A percentile compares a stretch with the other conserved stretches of the same genome.
These are phyloP conservation scores for Auricularia sp. DNA, from an alignment of 768 basidiomycete species.

Conservation along the genomic window DNA sequence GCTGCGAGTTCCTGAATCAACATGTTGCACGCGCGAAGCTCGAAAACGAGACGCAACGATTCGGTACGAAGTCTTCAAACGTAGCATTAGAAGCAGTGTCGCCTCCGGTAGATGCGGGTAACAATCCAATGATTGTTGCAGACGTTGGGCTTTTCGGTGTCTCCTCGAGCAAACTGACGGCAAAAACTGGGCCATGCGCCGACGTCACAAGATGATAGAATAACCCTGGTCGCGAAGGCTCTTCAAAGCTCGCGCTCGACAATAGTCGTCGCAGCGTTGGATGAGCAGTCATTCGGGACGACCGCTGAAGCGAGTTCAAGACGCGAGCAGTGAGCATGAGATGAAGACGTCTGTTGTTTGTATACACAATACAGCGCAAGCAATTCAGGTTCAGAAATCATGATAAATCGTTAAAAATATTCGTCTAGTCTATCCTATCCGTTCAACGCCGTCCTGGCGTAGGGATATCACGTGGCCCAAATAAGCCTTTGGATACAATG, in stretches of 20 bases:
- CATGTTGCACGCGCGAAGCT: neutral
- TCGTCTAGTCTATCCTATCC: neutral
- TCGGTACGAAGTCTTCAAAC: constrained; percentile 62
- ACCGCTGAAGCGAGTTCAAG: neutral
- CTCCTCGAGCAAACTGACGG: constrained; percentile 49
- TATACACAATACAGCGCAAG: neutral
- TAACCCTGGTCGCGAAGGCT: constrained; percentile 53
- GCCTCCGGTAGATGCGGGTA: constrained; percentile 38
- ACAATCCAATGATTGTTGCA: constrained; percentile 53
- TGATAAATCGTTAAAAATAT: neutral
- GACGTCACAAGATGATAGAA: constrained; percentile 57
- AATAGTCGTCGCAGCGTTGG: neutral
- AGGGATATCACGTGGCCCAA: neutral
- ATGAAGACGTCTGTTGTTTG: neutral
- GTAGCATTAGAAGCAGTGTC: constrained; percentile 34
- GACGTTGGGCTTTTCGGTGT: constrained; percentile 38
- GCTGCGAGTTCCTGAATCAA: constrained; percentile 26
- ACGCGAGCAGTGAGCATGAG: neutral
- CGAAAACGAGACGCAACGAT: constrained; percentile 36
- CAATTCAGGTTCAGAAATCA: neutral
- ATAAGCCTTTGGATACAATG: neutral
- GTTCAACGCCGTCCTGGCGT: neutral
- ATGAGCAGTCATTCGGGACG: neutral
- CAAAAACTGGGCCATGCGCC: constrained; percentile 48
- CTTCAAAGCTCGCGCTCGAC: constrained; percentile 22